Conservation (phyloP, 2,329 filamentous ascomycete species). For the Xylariaceae sp. region DNA sequence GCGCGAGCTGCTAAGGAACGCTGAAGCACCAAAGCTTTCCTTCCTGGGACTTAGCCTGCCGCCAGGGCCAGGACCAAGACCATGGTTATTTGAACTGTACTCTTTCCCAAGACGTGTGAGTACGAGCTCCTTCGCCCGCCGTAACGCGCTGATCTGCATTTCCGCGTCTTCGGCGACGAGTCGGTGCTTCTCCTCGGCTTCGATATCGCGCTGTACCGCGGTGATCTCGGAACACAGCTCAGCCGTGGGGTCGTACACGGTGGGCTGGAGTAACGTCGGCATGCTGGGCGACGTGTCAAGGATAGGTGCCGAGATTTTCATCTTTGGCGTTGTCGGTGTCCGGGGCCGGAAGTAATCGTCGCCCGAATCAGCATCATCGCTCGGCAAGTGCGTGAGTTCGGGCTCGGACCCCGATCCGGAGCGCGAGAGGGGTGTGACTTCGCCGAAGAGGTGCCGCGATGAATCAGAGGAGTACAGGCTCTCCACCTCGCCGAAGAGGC, state of each 20-base stretch:
- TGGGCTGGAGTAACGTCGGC: conserved; percentile 51
- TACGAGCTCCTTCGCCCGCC: conserved; percentile 57
- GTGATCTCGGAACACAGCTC: conserved; percentile 46
- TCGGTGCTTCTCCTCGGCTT: conserved; percentile 53
- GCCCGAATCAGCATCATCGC: conserved; percentile 28
- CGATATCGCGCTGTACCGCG: conserved; percentile 54
- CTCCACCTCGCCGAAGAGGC: conserved; percentile 33
- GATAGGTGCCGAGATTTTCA: conserved; percentile 48
- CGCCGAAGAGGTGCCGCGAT: conserved; percentile 32
- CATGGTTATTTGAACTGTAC: conserved; percentile 36
- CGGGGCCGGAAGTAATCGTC: conserved; percentile 33
- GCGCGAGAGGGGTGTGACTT: conserved; percentile 26
- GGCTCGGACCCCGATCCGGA: conserved; percentile 30
- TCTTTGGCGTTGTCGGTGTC: conserved; percentile 27
- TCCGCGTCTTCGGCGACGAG: conserved; percentile 55
- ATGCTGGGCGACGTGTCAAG: conserved; percentile 44
- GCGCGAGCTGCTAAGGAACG: conserved; percentile 36
- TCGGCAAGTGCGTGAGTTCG: conserved; percentile 32
- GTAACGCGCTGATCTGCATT: conserved; percentile 51
- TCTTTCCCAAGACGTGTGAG: conserved; percentile 55
- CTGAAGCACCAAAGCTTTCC: conserved; percentile 30
- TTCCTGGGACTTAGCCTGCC: conserved; percentile 29
- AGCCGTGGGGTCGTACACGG: conserved; percentile 50
- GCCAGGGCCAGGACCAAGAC: conserved; percentile 26
- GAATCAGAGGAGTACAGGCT: conserved; percentile 27